Evolutionary conservation across 257 asterid genomes (phyloP).

Genomic region (Oldenlandia corymbosa): DNA sequence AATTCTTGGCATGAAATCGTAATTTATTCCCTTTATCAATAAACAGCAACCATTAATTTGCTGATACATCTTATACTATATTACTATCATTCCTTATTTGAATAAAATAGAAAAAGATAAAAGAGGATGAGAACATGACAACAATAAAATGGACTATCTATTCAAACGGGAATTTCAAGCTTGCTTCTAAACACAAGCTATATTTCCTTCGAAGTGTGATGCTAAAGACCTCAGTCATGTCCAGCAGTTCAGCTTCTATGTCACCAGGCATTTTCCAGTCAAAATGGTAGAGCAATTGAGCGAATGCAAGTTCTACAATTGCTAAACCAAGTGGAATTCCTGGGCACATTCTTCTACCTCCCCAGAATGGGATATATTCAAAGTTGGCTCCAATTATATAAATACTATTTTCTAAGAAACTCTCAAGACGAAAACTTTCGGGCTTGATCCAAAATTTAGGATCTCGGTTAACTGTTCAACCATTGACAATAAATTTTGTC

Average conservation of each 20-base stretch:
- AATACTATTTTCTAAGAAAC: slow-evolving; percentile 9
- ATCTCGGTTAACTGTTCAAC: slow-evolving; percentile 24
- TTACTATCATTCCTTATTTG: too few species aligned
- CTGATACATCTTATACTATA: too few species aligned
- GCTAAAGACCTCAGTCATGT: slow-evolving; percentile 28
- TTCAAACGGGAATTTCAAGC: too few species aligned
- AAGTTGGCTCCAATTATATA: slow-evolving; percentile 22
- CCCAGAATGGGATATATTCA: too few species aligned
- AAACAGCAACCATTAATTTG: too few species aligned
- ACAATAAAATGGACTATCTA: too few species aligned
- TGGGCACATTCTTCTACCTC: slow-evolving; percentile 22
- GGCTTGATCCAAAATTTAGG: slow-evolving; percentile 22
- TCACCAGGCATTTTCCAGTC: slow-evolving; percentile 27
- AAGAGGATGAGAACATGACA: too few species aligned
- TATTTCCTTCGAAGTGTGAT: neutral
- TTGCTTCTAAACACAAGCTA: neutral
- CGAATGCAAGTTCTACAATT: slow-evolving; percentile 20
- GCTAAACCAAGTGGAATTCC: slow-evolving; percentile 20
- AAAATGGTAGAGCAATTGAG: slow-evolving; percentile 24
- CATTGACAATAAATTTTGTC: slow-evolving; percentile 19
- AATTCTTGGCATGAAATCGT: too few species aligned
- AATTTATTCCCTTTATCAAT: too few species aligned
- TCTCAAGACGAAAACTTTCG: slow-evolving; percentile 23
- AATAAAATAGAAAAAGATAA: too few species aligned
- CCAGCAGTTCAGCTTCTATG: slow-evolving; percentile 13